Evolutionary conservation across 2,329 filamentous ascomycete genomes (phyloP).

Genomic region (Paracoccidioides lutzii): DNA sequence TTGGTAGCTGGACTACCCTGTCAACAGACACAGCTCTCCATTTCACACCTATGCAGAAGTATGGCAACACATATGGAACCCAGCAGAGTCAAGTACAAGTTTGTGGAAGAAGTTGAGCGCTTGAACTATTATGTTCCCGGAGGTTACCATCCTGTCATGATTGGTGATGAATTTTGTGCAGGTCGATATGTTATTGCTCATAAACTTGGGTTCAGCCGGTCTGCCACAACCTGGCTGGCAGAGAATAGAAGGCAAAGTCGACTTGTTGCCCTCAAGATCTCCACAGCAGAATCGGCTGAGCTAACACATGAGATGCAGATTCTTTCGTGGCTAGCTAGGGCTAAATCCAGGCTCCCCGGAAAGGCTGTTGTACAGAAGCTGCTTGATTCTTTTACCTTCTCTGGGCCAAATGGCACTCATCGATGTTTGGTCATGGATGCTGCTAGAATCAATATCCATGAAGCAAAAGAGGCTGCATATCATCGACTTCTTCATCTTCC

Average conservation of each 20-base stretch:
- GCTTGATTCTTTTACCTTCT: slow-evolving; percentile 12
- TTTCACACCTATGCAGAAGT: not conserved
- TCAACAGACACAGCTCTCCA: no score
- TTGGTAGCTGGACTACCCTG: no score
- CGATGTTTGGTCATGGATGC: slow-evolving; percentile 12
- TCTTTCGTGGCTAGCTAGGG: slow-evolving; percentile 6
- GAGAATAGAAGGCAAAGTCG: slow-evolving; percentile 3
- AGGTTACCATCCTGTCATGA: slow-evolving; percentile 7
- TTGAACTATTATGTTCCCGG: slow-evolving; percentile 8
- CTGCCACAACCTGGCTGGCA: slow-evolving; percentile 12
- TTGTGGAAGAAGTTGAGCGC: slow-evolving; percentile 7
- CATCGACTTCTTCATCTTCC: slow-evolving; percentile 9
- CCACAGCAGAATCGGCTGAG: slow-evolving; percentile 8
- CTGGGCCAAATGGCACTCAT: slow-evolving; percentile 15
- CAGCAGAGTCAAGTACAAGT: slow-evolving; percentile 3
- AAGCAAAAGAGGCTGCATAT: slow-evolving; percentile 12
- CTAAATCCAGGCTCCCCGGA: slow-evolving; percentile 6
- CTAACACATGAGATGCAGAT: slow-evolving; percentile 6
- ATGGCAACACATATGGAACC: slow-evolving; percentile 2
- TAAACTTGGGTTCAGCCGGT: slow-evolving; percentile 13
- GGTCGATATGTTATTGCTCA: slow-evolving; percentile 10
- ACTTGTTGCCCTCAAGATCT: slow-evolving; percentile 10
- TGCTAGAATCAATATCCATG: slow-evolving; percentile 12
- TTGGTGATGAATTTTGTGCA: slow-evolving; percentile 7
- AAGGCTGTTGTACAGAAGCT: slow-evolving; percentile 11